Conservation (phyloP, 2,329 filamentous ascomycete genomes). For the Hymenoscyphus fructigenus region DNA sequence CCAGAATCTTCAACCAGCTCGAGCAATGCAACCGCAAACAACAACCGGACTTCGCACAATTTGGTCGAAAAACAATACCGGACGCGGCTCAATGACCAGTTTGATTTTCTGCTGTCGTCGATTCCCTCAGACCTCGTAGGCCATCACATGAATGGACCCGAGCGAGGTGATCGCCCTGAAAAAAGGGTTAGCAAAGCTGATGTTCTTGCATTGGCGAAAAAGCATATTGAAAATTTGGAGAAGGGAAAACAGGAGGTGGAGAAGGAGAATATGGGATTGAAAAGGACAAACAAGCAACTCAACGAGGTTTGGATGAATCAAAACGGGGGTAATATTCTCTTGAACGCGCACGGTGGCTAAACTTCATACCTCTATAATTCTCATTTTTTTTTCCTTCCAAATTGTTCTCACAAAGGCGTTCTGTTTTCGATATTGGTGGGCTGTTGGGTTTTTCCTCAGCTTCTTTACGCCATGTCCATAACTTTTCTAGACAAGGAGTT, state of each 20-base stretch:
- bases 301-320: not conserved
- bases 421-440: not conserved
- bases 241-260: not conserved
- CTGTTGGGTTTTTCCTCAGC: not conserved
- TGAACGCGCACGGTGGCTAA: not conserved
- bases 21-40: not conserved
- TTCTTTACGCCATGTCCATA: not conserved
- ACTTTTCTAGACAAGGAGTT: not conserved
- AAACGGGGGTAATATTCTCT: not conserved
- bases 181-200: conserved; percentile 2
- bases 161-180: not conserved
- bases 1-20: not conserved
- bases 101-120: not conserved
- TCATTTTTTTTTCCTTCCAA: not conserved
- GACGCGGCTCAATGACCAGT: not conserved
- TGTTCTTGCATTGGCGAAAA: conserved; percentile 3
- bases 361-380: not conserved
- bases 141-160: not conserved
- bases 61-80: conserved; percentile 6
- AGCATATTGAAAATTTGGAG: conserved; percentile 1
- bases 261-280: not conserved
- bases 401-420: not conserved
- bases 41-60: conserved; percentile 1
- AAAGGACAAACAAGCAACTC: not conserved
- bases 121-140: not conserved